A percentile compares a stretch with the other conserved stretches of the same genome.
Evolutionary conservation across 495 filamentous ascomycete species (phyloP).

Genomic region (Xylaria venustula): DNA sequence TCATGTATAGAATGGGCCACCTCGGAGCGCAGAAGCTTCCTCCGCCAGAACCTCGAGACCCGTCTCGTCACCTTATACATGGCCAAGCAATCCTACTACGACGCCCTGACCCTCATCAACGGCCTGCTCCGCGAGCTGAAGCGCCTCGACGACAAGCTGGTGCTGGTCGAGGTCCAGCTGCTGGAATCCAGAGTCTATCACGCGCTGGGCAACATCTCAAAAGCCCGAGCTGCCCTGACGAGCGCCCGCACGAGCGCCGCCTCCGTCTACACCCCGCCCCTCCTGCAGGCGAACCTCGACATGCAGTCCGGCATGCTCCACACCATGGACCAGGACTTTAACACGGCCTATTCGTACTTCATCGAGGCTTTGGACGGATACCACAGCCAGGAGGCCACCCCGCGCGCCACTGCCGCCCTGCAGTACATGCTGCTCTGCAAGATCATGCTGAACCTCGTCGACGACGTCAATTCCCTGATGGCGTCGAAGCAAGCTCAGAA

Average conservation of each 20-base stretch:
- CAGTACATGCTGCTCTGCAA: slow-evolving; percentile 99
- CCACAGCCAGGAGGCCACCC: slow-evolving; percentile 82
- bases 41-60: slow-evolving; percentile 96
- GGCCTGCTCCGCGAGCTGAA: slow-evolving; percentile 92
- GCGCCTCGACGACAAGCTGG: slow-evolving; percentile 96
- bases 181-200: slow-evolving; percentile 97
- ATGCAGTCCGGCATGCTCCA: slow-evolving; percentile 99
- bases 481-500: slow-evolving; percentile 92
- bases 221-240: slow-evolving; percentile 92
- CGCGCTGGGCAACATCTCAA: slow-evolving; percentile 92
- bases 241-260: slow-evolving; percentile 92
- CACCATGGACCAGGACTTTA: slow-evolving; percentile 98
- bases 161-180: slow-evolving; percentile 97
- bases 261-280: slow-evolving; percentile 92
- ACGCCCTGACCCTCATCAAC: slow-evolving; percentile 95
- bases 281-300: slow-evolving; percentile 92
- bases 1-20: slow-evolving; percentile 99
- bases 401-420: slow-evolving; percentile 82
- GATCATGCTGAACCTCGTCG: slow-evolving; percentile 96
- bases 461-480: slow-evolving; percentile 92
- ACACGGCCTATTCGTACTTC: slow-evolving; percentile 97
- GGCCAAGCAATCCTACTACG: slow-evolving; percentile 94
- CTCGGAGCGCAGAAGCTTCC: slow-evolving; percentile 86
- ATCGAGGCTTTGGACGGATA: slow-evolving; percentile 98
- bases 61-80: slow-evolving; percentile 91